Conservation (phyloP, 805 yeast species). For the Ogataea paradorogensis region DNA sequence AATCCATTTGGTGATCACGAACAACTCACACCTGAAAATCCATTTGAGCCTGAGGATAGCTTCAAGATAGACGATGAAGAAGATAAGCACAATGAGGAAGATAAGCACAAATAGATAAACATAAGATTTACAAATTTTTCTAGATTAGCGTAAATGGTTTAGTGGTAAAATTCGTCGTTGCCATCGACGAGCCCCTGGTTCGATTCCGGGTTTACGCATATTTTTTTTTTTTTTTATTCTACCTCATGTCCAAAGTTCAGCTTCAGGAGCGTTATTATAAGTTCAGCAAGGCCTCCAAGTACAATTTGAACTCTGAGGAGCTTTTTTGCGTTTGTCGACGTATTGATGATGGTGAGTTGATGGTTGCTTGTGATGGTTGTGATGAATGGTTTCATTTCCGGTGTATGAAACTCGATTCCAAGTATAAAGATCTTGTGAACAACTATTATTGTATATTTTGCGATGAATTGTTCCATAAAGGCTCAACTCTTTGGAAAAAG, state of each 20-base stretch:
- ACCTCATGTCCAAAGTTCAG: slow-evolving; percentile 12
- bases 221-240: slow-evolving; percentile 7
- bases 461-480: slow-evolving; percentile 43
- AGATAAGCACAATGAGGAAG: no score
- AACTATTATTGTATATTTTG: slow-evolving; percentile 76
- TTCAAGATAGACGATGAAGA: slow-evolving; percentile 33
- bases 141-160: slow-evolving; percentile 24
- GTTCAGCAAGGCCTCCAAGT: slow-evolving; percentile 36
- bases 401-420: slow-evolving; percentile 60
- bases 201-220: slow-evolving; percentile 30
- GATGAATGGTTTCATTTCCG: slow-evolving; percentile 92
- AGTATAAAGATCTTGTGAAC: slow-evolving; percentile 53
- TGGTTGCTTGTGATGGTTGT: slow-evolving; percentile 95
- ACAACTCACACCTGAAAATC: slow-evolving; percentile 22
- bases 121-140: background rate
- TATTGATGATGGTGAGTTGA: slow-evolving; percentile 75
- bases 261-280: slow-evolving; percentile 30
- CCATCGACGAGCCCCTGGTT: slow-evolving; percentile 32
- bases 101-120: slow-evolving; percentile 3
- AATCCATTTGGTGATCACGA: slow-evolving; percentile 29
- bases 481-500: slow-evolving; percentile 65
- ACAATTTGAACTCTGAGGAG: slow-evolving; percentile 53
- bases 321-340: slow-evolving; percentile 74
- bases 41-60: slow-evolving; percentile 32
- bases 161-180: slow-evolving; percentile 31